Percentiles rank a stretch among this genome's conserved stretches.
Evolutionary conservation across 257 asterid genomes (phyloP).

Genomic region (Nicotiana obtusifolia): DNA sequence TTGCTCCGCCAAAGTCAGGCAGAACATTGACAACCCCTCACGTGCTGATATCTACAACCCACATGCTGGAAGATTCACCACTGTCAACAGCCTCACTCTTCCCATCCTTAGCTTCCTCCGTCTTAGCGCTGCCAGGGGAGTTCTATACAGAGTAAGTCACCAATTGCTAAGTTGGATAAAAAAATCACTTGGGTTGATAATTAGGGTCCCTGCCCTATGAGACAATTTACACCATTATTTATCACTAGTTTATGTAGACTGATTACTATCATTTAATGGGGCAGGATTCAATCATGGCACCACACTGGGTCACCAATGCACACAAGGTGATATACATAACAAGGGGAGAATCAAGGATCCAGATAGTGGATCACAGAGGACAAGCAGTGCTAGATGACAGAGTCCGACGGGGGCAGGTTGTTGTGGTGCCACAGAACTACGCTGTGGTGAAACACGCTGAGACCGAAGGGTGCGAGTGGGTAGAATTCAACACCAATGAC

Average conservation of each 20-base stretch:
- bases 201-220: background rate
- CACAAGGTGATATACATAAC: constrained; percentile 48
- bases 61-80: constrained; percentile 52
- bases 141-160: constrained; percentile 40
- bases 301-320: constrained; percentile 59
- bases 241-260: background rate
- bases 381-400: constrained; percentile 45
- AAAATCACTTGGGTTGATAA: no score
- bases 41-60: constrained; percentile 63
- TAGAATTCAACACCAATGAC: constrained; percentile 60
- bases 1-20: constrained; percentile 40
- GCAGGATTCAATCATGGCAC: constrained; percentile 65
- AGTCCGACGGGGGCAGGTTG: constrained; percentile 42
- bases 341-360: constrained; percentile 41
- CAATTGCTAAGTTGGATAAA: no score
- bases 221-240: background rate
- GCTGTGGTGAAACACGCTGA: constrained; percentile 58
- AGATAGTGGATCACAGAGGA: constrained; percentile 65
- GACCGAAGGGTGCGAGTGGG: constrained; percentile 58
- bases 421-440: constrained; percentile 62
- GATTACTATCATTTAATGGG: background rate
- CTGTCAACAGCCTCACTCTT: constrained; percentile 47
- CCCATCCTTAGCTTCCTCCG: constrained; percentile 47
- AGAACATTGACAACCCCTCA: constrained; percentile 43
- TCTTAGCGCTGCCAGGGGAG: constrained; percentile 53